Evolutionary conservation across 2,329 filamentous ascomycete genomes (phyloP), one percentile per base, ranked within the genome.

Genomic region (Epichloe glyceriae): DNA sequence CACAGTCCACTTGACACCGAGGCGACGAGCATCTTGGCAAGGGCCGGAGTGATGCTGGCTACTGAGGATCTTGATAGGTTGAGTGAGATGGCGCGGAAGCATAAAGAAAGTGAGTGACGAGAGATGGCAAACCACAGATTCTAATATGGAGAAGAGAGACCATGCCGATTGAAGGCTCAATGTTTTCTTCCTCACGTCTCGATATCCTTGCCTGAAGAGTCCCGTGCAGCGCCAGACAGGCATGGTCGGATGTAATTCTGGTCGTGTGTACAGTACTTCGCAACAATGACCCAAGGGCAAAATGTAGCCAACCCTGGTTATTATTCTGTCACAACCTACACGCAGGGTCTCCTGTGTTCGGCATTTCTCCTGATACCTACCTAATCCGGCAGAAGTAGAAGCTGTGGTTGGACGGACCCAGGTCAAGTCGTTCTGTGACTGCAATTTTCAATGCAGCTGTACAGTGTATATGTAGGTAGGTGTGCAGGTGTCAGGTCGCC

Each of bases 31-130:
- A 59, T 60, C 7, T 51, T 63, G 44, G 62, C 54, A 33, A 52
- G 60, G 51, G 63, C 61, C 6, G 60, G 60, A 19, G 51, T 63
- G 43, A 51, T 59, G 17, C 42, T 66, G 54, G 64, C 62, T 34
- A 58, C 59, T 34, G 55, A 55, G 22, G 59, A 66, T n/a, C 53
- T 67, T 35, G 65, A 67, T 35, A 59, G 62, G n/a, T 51, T 66
- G 48, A 65, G 61, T 47, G 40, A 50, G 44, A 58, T 57, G 54
- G 61, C 63, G 19, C 58, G 59, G 47, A 38, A 39, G 20, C 34
- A 51, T 20, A 47, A 19, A 30, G 8, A 30, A 45, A 11, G 5
- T 6, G 15, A 11, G 5, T 4, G 19, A 38, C n/a, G 20, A 38
- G 40, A 15, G 33, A 12, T 4, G 19, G 30, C 30, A 22, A 26